Base-by-base conservation (phyloP, 768 basidiomycete genomes). In the Boletus bicolor region DNA sequence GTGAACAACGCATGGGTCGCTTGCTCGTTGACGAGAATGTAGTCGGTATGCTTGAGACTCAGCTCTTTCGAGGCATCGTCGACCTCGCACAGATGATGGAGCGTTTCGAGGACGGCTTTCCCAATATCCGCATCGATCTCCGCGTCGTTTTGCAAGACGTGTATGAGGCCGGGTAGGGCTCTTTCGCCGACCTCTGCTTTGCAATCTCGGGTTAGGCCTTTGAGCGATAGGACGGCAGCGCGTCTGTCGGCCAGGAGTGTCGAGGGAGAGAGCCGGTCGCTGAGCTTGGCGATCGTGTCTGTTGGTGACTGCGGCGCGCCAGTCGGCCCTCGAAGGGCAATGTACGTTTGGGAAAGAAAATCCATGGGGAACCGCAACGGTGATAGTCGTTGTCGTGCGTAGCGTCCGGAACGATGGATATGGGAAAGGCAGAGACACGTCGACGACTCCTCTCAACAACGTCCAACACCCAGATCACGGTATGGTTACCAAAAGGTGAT, bases 181-280 rank as follows among this genome's bases (percentile, higher is more conserved):
- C 79, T 79, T 57, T 83, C 79, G 15, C 93, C 94, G 21, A 98
- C 90, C 55, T 97, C 92, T 56, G 86, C 79, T 69, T 90, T 95
- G 77, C 89, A 93, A 71, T 97, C 95, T 55, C 94, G 82, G 44
- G 87, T 78, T 51, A 98, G 85, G 21, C 95, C 96, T 70, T 98
- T 98, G 61, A 99, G 81, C 1, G 93, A 84, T 50, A 97, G 77
- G n/a, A 99, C 88, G 0, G 96, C 89, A 28, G 96, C 96, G 55
- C 93, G 82, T 63, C 97, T 80, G 74, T 98, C 97, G 32, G 93
- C 89, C 15, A 95, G 83, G 26, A 91, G 83, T 0, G 91, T 87
- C 4, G 89, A 85, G n/a, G 94, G 93, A 19, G 92, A 89, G 21
- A 99, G 83, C 32, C 93, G 77, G 69, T 97, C 94, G 61, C 87